These are phyloP conservation scores for Populus nigra DNA, from an alignment of 345 rosid species.

Conservation along the genomic window DNA sequence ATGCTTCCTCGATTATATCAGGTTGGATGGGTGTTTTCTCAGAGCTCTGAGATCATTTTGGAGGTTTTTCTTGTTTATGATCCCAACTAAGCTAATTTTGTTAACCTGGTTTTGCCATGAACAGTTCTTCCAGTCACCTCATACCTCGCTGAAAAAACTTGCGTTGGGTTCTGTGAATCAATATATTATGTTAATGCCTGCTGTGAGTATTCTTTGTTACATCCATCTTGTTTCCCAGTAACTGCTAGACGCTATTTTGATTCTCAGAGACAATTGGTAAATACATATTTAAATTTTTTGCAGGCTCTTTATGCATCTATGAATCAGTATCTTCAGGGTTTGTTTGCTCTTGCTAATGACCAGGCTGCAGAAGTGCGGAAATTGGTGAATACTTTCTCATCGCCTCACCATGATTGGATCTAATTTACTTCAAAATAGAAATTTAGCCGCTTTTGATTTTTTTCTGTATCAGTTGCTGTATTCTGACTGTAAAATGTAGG, in stretches of 20 bases:
- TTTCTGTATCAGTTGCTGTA: not conserved
- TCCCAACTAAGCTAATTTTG: not conserved
- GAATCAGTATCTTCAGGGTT: slow-evolving; percentile 71
- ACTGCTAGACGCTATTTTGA: not conserved
- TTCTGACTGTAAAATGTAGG: not conserved
- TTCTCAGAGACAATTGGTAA: slow-evolving; percentile 2
- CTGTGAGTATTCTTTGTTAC: slow-evolving; percentile 55
- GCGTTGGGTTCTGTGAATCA: slow-evolving; percentile 86
- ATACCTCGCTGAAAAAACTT: slow-evolving; percentile 74
- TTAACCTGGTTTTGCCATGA: slow-evolving; percentile 24
- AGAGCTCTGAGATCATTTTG: not conserved
- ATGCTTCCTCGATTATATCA: slow-evolving; percentile 75
- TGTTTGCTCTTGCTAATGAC: slow-evolving; percentile 82
- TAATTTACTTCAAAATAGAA: not conserved
- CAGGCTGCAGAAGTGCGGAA: slow-evolving; percentile 74
- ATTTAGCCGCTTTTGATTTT: not conserved
- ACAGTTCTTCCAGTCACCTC: slow-evolving; percentile 92
- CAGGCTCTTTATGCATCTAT: slow-evolving; percentile 69
- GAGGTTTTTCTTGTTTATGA: not conserved
- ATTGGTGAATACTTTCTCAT: slow-evolving; percentile 35
- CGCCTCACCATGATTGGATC: not conserved
- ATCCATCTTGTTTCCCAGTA: slow-evolving; percentile 4
- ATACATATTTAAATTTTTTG: slow-evolving; percentile 9
- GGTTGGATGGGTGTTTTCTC: slow-evolving; percentile 40
- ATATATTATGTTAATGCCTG: slow-evolving; percentile 88